Conservation (phyloP, 2,329 filamentous ascomycete species). For the Tricladium varicosporioides region DNA sequence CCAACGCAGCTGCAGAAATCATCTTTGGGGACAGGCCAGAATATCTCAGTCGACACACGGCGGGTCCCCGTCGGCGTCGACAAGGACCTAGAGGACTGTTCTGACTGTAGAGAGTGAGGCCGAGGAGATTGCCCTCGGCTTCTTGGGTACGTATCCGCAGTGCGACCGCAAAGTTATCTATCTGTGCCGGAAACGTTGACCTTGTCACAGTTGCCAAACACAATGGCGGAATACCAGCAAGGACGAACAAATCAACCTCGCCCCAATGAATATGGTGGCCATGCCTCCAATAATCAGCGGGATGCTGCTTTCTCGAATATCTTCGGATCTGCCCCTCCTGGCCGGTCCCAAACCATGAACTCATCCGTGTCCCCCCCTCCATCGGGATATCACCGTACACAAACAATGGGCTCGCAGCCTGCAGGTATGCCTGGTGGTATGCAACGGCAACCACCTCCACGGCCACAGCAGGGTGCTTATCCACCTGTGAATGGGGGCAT, state of each 20-base stretch:
- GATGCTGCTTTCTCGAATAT: slow-evolving; percentile 97
- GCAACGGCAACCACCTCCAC: slow-evolving; percentile 63
- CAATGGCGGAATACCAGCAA: slow-evolving; percentile 60
- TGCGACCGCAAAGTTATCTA: slow-evolving; percentile 1
- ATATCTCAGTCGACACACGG: slow-evolving; percentile 23
- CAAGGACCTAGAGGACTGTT: slow-evolving; percentile 19
- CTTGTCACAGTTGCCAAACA: slow-evolving; percentile 16
- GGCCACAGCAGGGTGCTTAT: slow-evolving; percentile 42
- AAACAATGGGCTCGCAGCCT: slow-evolving; percentile 60
- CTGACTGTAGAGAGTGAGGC: slow-evolving; percentile 20
- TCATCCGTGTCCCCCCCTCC: slow-evolving; percentile 63
- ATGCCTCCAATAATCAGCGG: slow-evolving; percentile 64
- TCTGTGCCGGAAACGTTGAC: slow-evolving; percentile 9
- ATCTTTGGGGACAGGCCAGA: slow-evolving; percentile 3
- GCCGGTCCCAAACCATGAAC: slow-evolving; percentile 94
- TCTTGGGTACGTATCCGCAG: slow-evolving; percentile 12
- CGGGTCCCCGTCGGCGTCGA: slow-evolving; percentile 25
- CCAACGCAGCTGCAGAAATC: not conserved
- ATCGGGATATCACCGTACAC: slow-evolving; percentile 62
- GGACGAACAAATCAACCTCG: slow-evolving; percentile 54
- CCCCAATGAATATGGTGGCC: slow-evolving; percentile 39
- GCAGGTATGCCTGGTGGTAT: slow-evolving; percentile 47
- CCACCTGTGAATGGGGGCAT: slow-evolving; percentile 22
- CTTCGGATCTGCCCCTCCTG: slow-evolving; percentile 84
- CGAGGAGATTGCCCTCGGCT: slow-evolving; percentile 28